Evolutionary conservation across 1,284 basidiomycete species (phyloP), one percentile per base, ranked within the genome.

Genomic region (Ustilago xerochloae): DNA sequence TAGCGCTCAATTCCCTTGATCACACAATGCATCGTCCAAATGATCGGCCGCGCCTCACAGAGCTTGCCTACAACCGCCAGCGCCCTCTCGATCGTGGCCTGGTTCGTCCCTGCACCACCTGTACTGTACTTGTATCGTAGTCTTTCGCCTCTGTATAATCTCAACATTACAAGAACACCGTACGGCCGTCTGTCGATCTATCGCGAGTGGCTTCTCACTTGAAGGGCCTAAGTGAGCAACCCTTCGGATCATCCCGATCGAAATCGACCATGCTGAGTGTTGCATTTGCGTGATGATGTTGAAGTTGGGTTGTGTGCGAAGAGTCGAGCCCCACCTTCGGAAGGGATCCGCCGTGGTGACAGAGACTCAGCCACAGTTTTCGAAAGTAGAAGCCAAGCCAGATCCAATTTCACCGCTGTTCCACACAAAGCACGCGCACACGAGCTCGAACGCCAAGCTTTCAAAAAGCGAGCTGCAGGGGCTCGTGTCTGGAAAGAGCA

Each of bases 401-500:
- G n/a, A n/a, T n/a, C 7, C 38, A 39, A 18, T 16, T 36, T 13
- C 6, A n/a, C n/a, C n/a, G n/a, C n/a, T n/a, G n/a, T n/a, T n/a
- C n/a, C n/a, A n/a, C n/a, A 33, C 10, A 41, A 52, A 26, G 16
- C 22, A 35, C 18, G 18, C 36, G 16, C 54, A 24, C 56, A 50
- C 35, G 9, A n/a, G 7, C 41, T 36, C 30, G 16, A 15, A 36
- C 18, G 49, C 35, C 49, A 51, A 51, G 49, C 49, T 22, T 49
- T 6, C 30, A 35, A 20, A 47, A 26, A 28, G 24, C 20, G 18
- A 45, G 52, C 52, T 54, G 52, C 52, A 54, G 52, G 52, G 52
- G 52, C 52, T 54, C 28, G 28, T n/a, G 29, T 29, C 28, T 18
- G 45, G 30, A 47, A 43, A 39, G n/a, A 39, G 38, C 38, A 38